Percentiles rank a stretch among this genome's conserved stretches.
These are phyloP conservation scores for Phytophthora boehmeriae DNA, from an alignment of 352 stramenopile species.

Conservation along the genomic window DNA sequence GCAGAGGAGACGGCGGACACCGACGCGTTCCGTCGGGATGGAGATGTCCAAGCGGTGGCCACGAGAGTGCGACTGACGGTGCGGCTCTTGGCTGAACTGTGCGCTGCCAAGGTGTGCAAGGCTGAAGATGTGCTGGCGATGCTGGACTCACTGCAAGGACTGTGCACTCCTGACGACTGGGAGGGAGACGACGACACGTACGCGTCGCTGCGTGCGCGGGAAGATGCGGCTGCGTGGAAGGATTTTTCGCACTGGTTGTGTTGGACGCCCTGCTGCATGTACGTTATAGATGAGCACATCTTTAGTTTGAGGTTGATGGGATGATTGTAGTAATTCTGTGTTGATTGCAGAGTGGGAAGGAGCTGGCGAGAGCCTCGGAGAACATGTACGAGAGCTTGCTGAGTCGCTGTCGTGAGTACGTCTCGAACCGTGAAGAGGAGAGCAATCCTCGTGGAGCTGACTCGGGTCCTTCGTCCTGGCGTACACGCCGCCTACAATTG, in stretches of 20 bases:
- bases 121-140: constrained; percentile 63
- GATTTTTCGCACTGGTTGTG: constrained; percentile 79
- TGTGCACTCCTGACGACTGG: constrained; percentile 71
- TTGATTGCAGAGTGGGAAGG: constrained; percentile 43
- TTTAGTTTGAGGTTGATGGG: not conserved
- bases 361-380: constrained; percentile 44
- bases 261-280: constrained; percentile 69
- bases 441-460: constrained; percentile 56
- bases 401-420: constrained; percentile 75
- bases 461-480: constrained; percentile 59
- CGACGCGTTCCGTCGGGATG: constrained; percentile 28
- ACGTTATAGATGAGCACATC: not conserved
- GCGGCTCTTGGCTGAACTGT: constrained; percentile 67
- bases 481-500: constrained; percentile 70
- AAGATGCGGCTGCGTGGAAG: constrained; percentile 73
- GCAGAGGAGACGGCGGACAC: constrained; percentile 20
- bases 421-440: constrained; percentile 63
- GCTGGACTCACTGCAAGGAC: constrained; percentile 64
- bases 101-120: constrained; percentile 61
- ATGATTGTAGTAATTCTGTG: not conserved
- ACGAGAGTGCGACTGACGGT: constrained; percentile 63
- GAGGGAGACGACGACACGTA: constrained; percentile 52
- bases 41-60: constrained; percentile 50
- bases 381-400: constrained; percentile 76
- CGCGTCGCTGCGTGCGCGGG: constrained; percentile 37